phyloP scores from a whole-genome alignment of 306 rosid species.

The barrel medic (Medicago truncatula) region DNA sequence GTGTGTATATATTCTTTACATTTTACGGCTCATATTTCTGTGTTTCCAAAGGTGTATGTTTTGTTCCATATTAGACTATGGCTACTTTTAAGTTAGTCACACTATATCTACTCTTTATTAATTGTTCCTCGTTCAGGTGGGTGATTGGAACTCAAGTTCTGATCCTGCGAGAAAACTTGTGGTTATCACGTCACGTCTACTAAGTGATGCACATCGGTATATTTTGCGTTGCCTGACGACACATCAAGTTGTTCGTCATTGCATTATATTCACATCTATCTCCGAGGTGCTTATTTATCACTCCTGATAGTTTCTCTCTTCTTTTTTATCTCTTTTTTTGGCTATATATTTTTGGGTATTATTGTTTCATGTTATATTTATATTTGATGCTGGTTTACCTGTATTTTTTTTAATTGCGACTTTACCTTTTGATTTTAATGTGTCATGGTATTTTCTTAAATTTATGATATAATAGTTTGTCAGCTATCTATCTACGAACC shows the following conservation, averaged over 20 bases:
- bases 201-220: constrained; percentile 74
- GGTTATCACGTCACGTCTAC: constrained; percentile 61
- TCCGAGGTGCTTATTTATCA: constrained; percentile 19
- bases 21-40: not conserved
- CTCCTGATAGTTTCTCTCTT: constrained; percentile 38
- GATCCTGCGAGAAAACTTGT: constrained; percentile 65
- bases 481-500: not conserved
- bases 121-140: constrained; percentile 59
- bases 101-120: constrained; percentile 30
- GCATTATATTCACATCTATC: constrained; percentile 73
- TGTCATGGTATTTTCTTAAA: not conserved
- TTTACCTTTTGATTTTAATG: not conserved
- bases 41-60: constrained; percentile 8
- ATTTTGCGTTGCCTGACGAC: constrained; percentile 83
- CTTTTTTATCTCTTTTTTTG: constrained; percentile 12
- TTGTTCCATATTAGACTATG: constrained; percentile 5
- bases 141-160: constrained; percentile 67
- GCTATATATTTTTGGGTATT: not conserved
- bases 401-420: not conserved
- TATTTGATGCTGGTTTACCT: constrained; percentile 15
- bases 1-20: constrained; percentile 8
- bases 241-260: constrained; percentile 69
- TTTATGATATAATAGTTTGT: not conserved
- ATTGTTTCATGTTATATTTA: not conserved
- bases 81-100: not conserved